Evolutionary conservation across 169 alveolate genomes (phyloP).

Genomic region (Plasmodium gallinaceum): DNA sequence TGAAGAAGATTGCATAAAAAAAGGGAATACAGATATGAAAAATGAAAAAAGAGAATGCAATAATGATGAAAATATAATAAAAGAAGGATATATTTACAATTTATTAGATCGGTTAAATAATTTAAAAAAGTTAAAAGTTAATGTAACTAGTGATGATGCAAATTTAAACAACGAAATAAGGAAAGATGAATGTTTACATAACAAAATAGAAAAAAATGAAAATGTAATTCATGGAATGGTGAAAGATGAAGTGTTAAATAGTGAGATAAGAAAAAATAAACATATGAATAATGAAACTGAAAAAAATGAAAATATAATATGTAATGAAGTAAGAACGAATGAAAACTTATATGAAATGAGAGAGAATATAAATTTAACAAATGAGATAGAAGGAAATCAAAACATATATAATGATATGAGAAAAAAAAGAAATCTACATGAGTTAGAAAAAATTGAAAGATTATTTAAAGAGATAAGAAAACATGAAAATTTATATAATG

Average conservation of each 20-base stretch:
- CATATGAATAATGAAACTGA: neutral
- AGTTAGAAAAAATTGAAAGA: constrained; percentile 26
- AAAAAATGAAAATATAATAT: neutral
- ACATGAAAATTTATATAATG: constrained; percentile 32
- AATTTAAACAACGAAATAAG: constrained; percentile 3
- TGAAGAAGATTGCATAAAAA: constrained; percentile 16
- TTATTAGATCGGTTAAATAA: constrained; percentile 54
- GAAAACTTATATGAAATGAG: neutral
- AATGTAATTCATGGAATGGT: neutral
- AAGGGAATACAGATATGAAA: constrained; percentile 8
- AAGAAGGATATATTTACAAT: constrained; percentile 38
- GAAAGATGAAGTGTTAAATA: neutral
- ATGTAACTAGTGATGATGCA: neutral
- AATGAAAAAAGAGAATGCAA: constrained; percentile 23
- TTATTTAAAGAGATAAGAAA: constrained; percentile 47
- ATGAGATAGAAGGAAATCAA: neutral
- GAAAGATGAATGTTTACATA: neutral
- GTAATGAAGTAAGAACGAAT: neutral
- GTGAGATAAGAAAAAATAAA: neutral
- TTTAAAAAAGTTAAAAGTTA: constrained; percentile 22
- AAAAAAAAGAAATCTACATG: neutral
- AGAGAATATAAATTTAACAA: neutral
- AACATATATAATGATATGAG: neutral
- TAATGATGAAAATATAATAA: neutral
- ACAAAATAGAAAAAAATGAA: neutral